These are phyloP conservation scores for Biscogniauxia sp. DNA, from an alignment of 2,329 filamentous ascomycete species.

Conservation along the genomic window DNA sequence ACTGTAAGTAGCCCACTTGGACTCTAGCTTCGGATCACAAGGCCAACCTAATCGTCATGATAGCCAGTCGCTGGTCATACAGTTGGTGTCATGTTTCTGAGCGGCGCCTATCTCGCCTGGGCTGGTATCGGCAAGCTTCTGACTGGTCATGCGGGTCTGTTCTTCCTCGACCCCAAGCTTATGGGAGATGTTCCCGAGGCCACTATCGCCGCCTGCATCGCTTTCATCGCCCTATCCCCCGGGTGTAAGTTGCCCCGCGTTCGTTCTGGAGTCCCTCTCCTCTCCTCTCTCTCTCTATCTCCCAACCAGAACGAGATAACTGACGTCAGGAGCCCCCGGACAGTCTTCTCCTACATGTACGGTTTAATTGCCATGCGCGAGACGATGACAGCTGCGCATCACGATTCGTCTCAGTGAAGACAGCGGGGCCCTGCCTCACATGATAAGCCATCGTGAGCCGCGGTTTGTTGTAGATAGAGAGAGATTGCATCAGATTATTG, in stretches of 20 bases:
- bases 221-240: constrained; percentile 44
- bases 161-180: constrained; percentile 48
- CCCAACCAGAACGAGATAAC: background rate
- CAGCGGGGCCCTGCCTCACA: background rate
- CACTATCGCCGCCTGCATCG: constrained; percentile 42
- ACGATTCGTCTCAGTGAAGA: background rate
- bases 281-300: background rate
- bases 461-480: background rate
- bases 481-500: background rate
- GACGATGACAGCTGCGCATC: constrained; percentile 27
- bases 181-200: constrained; percentile 42
- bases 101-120: constrained; percentile 49
- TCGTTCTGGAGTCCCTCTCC: background rate
- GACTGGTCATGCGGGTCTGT: constrained; percentile 47
- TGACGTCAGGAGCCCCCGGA: constrained; percentile 14
- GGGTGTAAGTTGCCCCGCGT: constrained; percentile 39
- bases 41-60: background rate
- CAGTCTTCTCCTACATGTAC: constrained; percentile 49
- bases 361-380: constrained; percentile 50
- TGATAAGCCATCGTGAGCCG: background rate
- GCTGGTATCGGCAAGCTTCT: constrained; percentile 45
- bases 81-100: constrained; percentile 39
- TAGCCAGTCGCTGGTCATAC: constrained; percentile 46
- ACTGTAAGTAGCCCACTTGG: constrained; percentile 36
- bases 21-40: constrained; percentile 11